These are phyloP conservation scores for Leishmania martiniquensis DNA, from an alignment of 208 protist genomes.

Conservation along the genomic window DNA sequence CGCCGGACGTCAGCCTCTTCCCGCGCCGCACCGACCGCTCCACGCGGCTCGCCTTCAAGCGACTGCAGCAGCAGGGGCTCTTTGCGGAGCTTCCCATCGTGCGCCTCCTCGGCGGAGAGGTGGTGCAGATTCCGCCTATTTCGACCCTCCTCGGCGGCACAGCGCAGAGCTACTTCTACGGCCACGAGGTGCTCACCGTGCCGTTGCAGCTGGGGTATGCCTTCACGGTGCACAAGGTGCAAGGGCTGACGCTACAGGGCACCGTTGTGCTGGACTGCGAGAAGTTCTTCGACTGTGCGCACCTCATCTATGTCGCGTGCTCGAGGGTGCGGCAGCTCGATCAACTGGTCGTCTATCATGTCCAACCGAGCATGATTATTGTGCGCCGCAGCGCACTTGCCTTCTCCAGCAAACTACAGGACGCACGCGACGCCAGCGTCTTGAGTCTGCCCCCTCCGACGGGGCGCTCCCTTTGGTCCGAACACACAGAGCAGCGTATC, in stretches of 20 bases:
- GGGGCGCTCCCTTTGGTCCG: constrained; percentile 38
- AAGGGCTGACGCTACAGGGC: constrained; percentile 86
- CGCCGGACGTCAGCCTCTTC: constrained; percentile 68
- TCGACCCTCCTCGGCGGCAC: constrained; percentile 66
- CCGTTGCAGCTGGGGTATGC: constrained; percentile 89
- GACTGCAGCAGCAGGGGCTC: constrained; percentile 28
- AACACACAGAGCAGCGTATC: constrained; percentile 23
- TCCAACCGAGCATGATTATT: constrained; percentile 79
- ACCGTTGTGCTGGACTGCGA: constrained; percentile 87
- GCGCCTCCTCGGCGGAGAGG: constrained; percentile 71
- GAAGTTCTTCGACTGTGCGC: constrained; percentile 88
- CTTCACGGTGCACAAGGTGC: constrained; percentile 94
- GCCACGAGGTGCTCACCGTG: constrained; percentile 73
- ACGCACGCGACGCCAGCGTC: constrained; percentile 28
- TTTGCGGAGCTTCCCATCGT: constrained; percentile 84
- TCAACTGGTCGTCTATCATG: constrained; percentile 82
- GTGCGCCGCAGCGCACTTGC: constrained; percentile 71
- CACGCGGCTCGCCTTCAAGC: constrained; percentile 24
- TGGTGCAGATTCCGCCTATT: constrained; percentile 82
- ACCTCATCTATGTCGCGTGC: constrained; percentile 92
- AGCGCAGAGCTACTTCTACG: constrained; percentile 82
- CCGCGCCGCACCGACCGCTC: constrained; percentile 45
- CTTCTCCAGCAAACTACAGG: constrained; percentile 55
- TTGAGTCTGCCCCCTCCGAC: constrained; percentile 7
- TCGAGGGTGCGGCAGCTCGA: constrained; percentile 80